A percentile compares a stretch with the other conserved stretches of the same genome.
Evolutionary conservation across 441 rosid genomes (phyloP).

Genomic region (Daphne laureola): DNA sequence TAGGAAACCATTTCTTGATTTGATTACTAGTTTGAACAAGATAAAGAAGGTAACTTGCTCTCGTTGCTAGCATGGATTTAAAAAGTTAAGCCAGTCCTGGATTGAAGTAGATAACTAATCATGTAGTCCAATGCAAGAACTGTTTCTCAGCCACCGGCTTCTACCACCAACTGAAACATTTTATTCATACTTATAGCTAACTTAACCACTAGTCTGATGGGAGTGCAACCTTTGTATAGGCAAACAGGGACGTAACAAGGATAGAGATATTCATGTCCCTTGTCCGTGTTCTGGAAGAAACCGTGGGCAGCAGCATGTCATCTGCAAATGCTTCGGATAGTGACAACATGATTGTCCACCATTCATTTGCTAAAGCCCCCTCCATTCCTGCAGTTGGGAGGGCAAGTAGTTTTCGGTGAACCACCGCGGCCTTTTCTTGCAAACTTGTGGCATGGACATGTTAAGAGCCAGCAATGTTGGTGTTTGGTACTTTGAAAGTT

Average conservation of each 20-base stretch:
- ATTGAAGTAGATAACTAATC: no score
- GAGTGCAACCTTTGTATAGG: constrained; percentile 35
- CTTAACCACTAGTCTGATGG: not conserved
- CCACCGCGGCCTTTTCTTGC: constrained; percentile 8
- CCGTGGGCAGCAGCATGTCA: constrained; percentile 36
- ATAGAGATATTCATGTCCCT: constrained; percentile 90
- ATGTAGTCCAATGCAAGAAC: no score
- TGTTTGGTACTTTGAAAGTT: no score
- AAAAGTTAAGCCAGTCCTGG: no score
- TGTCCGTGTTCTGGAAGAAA: constrained; percentile 74
- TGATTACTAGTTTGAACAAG: no score
- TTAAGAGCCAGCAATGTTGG: constrained; percentile 38
- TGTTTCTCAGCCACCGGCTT: no score
- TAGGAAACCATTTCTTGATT: no score
- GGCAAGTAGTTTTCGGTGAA: constrained; percentile 37
- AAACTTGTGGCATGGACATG: constrained; percentile 25
- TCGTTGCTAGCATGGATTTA: no score
- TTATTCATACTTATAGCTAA: not conserved
- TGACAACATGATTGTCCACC: constrained; percentile 40
- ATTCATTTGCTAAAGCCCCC: constrained; percentile 34
- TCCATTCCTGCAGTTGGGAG: constrained; percentile 53
- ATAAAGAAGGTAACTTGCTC: not conserved
- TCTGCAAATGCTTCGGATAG: constrained; percentile 38
- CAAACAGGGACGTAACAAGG: constrained; percentile 79
- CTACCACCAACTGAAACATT: not conserved